Conservation (phyloP, 805 yeast species). For the Kluyveromyces nonfermentans region DNA sequence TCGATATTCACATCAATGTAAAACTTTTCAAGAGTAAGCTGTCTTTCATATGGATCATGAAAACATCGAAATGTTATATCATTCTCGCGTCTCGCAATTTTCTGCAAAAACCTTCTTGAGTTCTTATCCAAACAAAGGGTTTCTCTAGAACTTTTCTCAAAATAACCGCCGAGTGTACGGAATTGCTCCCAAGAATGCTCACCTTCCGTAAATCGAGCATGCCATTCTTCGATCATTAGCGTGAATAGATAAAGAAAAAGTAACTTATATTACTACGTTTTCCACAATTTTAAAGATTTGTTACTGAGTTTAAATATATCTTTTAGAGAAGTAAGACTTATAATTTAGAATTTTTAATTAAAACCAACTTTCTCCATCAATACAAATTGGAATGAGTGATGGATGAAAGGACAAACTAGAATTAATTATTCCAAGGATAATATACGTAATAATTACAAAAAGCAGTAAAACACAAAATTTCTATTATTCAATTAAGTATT, state of each 20-base stretch:
- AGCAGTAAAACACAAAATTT: no score
- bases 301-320: neutral
- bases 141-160: constrained; percentile 6
- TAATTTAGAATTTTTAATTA: no score
- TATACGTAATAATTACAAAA: no score
- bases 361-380: no score
- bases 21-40: neutral
- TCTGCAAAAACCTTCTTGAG: constrained; percentile 7
- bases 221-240: neutral
- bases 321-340: no score
- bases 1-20: neutral
- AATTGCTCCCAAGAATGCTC: neutral
- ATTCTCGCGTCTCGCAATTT: neutral
- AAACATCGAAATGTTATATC: neutral
- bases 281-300: no score
- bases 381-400: no score
- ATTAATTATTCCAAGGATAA: no score
- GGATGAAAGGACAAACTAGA: no score
- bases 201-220: neutral
- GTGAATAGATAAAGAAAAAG: no score
- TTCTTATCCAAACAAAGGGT: constrained; percentile 5
- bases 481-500: neutral
- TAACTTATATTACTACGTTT: no score
- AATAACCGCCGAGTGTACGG: constrained; percentile 11
- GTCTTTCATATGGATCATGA: no score